Base-by-base conservation (phyloP, 306 rosid species). In the Fragaria iinumae region DNA sequence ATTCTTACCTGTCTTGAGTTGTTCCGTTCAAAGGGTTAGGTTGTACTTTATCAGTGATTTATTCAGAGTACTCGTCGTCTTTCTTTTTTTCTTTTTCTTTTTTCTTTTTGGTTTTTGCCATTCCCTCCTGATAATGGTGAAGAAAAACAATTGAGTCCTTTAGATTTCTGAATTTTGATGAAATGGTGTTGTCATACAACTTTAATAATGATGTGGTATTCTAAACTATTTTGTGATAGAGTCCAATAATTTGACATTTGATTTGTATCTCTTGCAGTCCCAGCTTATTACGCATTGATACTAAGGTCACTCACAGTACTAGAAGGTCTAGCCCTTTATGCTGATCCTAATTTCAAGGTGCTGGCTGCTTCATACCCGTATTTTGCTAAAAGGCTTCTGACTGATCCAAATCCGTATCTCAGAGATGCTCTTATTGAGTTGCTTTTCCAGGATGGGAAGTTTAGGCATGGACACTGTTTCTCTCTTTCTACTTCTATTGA, bases 311-410 rank as follows among this genome's bases (percentile, higher is more conserved):
- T 94, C 73, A 92, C 97, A 32, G 96, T 94, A 75, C 87, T 94
- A 72, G 97, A 94, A 89, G 98, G 98, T 59, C 83, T 94, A 76
- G 97, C 98, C 21, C 91, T 94, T 72, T 83, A 92, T 77, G 95
- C 97, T 34, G 98, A 94, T 90, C 98, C 98, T 20, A 88, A 94
- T 87, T 94, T 92, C 84, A 94, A 92, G 96, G 93, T 92, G 80
- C 92, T 94, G 56, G 98, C 98, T 53, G 98, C 98, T 67, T 94
- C 98, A 27, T 94, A 94, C 81, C 98, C 98, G 2, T 94, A 94
- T 78, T 94, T 94, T 78, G 97, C 98, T 56, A 94, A 94, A 84
- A 88, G 98, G 87, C 98, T 94, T 53, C 86, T 94, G 69, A 94
- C 97, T 25, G 98, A 94, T 83, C 97, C 98, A 81, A 94, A 89